These are phyloP conservation scores for Beta lomatogona DNA, from an alignment of 179 eudicot genomes.

Conservation along the genomic window DNA sequence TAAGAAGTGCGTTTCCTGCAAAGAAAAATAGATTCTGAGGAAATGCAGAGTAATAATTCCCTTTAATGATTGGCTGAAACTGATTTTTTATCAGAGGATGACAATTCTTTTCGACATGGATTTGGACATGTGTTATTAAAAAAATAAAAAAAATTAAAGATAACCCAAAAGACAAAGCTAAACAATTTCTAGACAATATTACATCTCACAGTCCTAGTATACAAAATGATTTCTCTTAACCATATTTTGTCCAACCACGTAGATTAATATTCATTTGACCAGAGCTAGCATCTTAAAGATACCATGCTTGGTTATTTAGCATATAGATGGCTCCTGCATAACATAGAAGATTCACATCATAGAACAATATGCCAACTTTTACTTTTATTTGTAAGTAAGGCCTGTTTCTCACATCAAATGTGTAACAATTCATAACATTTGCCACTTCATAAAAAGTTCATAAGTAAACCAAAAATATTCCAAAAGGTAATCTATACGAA, in stretches of 20 bases:
- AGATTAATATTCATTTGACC: conserved; percentile 69
- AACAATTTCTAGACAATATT: neutral
- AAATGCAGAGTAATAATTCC: conserved; percentile 46
- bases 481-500: too few species aligned
- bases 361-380: too few species aligned
- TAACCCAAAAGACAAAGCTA: neutral
- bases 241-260: conserved; percentile 72
- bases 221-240: conserved; percentile 39
- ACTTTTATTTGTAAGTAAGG: too few species aligned
- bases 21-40: too few species aligned
- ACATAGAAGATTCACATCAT: too few species aligned
- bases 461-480: too few species aligned
- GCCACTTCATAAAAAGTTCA: too few species aligned
- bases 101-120: conserved; percentile 48
- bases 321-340: too few species aligned
- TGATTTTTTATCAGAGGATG: conserved; percentile 58
- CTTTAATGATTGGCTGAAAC: conserved; percentile 58
- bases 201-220: conserved; percentile 19
- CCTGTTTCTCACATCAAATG: too few species aligned
- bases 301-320: conserved; percentile 38
- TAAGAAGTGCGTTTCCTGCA: too few species aligned
- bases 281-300: conserved; percentile 63
- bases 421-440: too few species aligned
- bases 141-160: neutral
- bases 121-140: conserved; percentile 39